These are phyloP conservation scores for Trametes elegans DNA, from an alignment of 768 basidiomycete genomes.

Conservation along the genomic window DNA sequence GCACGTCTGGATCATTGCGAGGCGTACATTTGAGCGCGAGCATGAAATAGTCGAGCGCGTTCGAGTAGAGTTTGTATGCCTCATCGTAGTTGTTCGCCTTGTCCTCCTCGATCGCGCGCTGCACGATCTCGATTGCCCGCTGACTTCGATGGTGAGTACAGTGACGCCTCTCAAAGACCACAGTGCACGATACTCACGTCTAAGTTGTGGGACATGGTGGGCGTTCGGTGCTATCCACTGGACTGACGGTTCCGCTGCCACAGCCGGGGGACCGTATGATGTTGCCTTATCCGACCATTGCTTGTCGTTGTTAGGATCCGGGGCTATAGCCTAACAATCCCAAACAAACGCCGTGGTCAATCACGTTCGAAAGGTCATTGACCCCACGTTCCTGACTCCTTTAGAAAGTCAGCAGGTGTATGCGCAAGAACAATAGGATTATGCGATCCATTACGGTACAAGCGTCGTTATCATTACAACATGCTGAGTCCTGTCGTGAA, in stretches of 20 bases:
- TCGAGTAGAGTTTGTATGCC: conserved; percentile 93
- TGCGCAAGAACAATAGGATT: conserved; percentile 12
- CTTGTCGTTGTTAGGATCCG: conserved; percentile 21
- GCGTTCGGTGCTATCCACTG: conserved; percentile 11
- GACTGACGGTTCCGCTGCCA: background rate
- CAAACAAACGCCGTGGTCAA: conserved; percentile 16
- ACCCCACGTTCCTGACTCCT: too few relatives aligned
- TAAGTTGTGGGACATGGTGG: conserved; percentile 26
- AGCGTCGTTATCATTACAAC: conserved; percentile 21
- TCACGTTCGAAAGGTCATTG: too few relatives aligned
- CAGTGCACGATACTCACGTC: conserved; percentile 21
- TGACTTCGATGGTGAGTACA: conserved; percentile 26
- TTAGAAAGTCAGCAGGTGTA: too few relatives aligned
- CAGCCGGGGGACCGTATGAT: background rate
- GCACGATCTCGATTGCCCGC: conserved; percentile 89
- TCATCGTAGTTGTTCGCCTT: conserved; percentile 90
- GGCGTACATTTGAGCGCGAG: conserved; percentile 87
- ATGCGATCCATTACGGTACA: conserved; percentile 18
- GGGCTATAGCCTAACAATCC: conserved; percentile 18
- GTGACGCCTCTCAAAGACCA: background rate
- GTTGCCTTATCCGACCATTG: conserved; percentile 8
- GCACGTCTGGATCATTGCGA: background rate
- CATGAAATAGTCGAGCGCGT: conserved; percentile 97
- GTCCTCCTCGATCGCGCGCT: conserved; percentile 92
- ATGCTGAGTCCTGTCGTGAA: conserved; percentile 9